Conservation (phyloP, 2,329 filamentous ascomycete genomes). For the Acrodontium crateriforme region DNA sequence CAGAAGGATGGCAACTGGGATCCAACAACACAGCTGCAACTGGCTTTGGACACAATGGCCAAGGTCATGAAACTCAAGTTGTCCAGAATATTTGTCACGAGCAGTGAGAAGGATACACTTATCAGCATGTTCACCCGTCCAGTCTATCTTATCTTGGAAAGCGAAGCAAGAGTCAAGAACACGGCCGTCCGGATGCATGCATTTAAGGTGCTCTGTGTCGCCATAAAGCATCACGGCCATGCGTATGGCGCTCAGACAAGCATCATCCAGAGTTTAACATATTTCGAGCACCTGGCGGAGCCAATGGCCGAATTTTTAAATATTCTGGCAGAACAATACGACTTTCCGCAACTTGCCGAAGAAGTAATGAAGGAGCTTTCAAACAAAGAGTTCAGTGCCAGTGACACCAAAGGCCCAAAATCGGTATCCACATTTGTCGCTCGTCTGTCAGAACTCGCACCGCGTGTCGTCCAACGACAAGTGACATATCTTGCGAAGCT, state of each 20-base stretch:
- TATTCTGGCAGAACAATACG: constrained; percentile 91
- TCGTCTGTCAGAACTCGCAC: constrained; percentile 82
- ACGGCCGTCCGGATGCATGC: constrained; percentile 87
- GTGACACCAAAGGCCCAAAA: constrained; percentile 88
- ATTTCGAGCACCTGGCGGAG: constrained; percentile 97
- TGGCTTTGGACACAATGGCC: constrained; percentile 84
- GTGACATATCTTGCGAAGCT: constrained; percentile 93
- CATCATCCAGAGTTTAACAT: constrained; percentile 92
- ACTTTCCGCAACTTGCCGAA: constrained; percentile 88
- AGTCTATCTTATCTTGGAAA: constrained; percentile 87
- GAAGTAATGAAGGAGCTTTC: constrained; percentile 88
- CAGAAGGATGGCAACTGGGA: constrained; percentile 72
- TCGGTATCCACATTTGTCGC: constrained; percentile 89
- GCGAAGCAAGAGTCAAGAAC: constrained; percentile 80
- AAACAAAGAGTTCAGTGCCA: constrained; percentile 96
- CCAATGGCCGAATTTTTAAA: constrained; percentile 98
- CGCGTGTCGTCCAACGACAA: constrained; percentile 88
- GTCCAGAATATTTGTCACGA: constrained; percentile 85
- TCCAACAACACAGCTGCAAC: constrained; percentile 73
- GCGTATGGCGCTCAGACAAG: constrained; percentile 94
- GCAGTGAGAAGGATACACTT: constrained; percentile 90
- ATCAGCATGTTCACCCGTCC: constrained; percentile 82
- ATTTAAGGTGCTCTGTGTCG: constrained; percentile 92
- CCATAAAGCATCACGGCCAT: constrained; percentile 94
- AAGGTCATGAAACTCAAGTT: constrained; percentile 90